Percentiles rank a stretch among this genome's conserved stretches.
Evolutionary conservation across 345 rosid genomes (phyloP).

Genomic region (Excoecaria cochinchinensis): DNA sequence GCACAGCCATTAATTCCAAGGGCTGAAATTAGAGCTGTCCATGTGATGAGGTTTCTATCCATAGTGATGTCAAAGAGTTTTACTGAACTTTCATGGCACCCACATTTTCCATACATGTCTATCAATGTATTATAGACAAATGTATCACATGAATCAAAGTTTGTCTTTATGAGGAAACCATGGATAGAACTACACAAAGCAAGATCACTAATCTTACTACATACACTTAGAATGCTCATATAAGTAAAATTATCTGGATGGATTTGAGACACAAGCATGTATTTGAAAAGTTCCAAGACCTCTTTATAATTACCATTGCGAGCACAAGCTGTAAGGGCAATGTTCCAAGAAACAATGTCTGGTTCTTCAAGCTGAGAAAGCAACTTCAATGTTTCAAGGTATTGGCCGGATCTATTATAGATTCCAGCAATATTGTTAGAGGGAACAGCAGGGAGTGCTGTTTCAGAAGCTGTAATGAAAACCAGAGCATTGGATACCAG

Average conservation of each 20-base stretch:
- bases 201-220: slow-evolving; percentile 53
- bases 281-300: slow-evolving; percentile 63
- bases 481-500: slow-evolving; percentile 51
- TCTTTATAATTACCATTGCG: slow-evolving; percentile 50
- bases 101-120: slow-evolving; percentile 96
- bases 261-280: slow-evolving; percentile 47
- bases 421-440: slow-evolving; percentile 67
- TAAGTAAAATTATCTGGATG: slow-evolving; percentile 76
- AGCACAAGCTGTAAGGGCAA: slow-evolving; percentile 70
- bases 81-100: slow-evolving; percentile 44
- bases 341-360: slow-evolving; percentile 79
- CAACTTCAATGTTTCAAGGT: slow-evolving; percentile 54
- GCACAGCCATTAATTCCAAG: slow-evolving; percentile 66
- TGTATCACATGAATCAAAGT: slow-evolving; percentile 49
- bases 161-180: slow-evolving; percentile 56
- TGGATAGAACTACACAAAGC: slow-evolving; percentile 76
- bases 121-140: slow-evolving; percentile 65
- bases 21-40: slow-evolving; percentile 77
- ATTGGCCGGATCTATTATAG: slow-evolving; percentile 59
- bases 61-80: slow-evolving; percentile 47
- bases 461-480: slow-evolving; percentile 41
- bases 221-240: slow-evolving; percentile 58
- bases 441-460: slow-evolving; percentile 37
- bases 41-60: slow-evolving; percentile 63
- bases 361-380: slow-evolving; percentile 71